Evolutionary conservation across 2,329 filamentous ascomycete genomes (phyloP), one percentile per base, ranked within the genome.

Genomic region (Trichoderma sp.): DNA sequence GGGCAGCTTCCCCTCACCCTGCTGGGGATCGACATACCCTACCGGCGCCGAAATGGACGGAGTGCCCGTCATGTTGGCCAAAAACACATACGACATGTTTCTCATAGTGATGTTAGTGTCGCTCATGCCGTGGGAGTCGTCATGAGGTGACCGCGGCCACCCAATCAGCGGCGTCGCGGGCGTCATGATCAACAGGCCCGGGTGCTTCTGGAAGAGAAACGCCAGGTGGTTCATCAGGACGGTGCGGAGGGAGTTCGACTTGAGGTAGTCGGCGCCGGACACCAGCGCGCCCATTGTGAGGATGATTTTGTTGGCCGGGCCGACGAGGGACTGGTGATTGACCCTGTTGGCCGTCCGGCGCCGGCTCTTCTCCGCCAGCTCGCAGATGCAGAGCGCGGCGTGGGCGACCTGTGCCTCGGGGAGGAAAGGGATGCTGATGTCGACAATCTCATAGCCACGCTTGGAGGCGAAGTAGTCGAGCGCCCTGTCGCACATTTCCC

Each of bases 51-150:
- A 88, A 13, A 96, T 86, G 1, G 92, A 88, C 1, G 94, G 94
- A 58, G 89, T 89, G 0, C 94, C 94, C 0, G 84, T 87, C 72
- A 93, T 89, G 78, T 97, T 97, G 7, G 93, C 91, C 39, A 97
- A 79, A 86, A 91, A 97, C 17, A 92, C 89, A 78, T 92, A 97
- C 77, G 90, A 87, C 92, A 97, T 97, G 75, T 87, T 92, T 29
- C 86, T 83, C n/a, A 97, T 81, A 17, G 87, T 89, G 69, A 80
- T 83, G 76, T 95, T 93, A 0, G 85, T 89, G 76, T 97, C 90
- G 42, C 85, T 89, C 71, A 92, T 82, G 2, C 94, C 94, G 73
- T 93, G 89, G n/a, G 81, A 81, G 17, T 88, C 81, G 48, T 91
- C 89, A 9, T 81, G 84, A 1, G 83, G 78, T 12, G 77, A 69